A percentile compares a stretch with the other conserved stretches of the same genome.
phyloP scores from a whole-genome alignment of 495 filamentous ascomycete genomes.

The Beverwykella pulmonaria region DNA sequence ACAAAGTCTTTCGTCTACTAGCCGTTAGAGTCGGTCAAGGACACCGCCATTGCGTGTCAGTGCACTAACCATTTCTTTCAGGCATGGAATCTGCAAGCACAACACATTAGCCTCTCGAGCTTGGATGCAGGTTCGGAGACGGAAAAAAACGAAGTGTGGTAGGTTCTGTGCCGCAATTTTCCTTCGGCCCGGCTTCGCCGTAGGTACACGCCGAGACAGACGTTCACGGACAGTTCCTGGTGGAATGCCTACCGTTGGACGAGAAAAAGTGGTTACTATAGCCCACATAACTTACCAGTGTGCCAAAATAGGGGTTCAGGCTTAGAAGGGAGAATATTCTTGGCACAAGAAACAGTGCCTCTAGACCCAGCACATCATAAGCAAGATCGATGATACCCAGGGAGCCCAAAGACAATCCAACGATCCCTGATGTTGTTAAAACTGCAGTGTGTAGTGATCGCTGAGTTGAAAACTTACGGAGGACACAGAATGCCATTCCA shows the following conservation, averaged over 20 bases:
- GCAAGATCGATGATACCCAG: conserved; percentile 68
- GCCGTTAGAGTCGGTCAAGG: conserved; percentile 42
- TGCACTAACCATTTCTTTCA: conserved; percentile 76
- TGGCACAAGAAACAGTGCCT: conserved; percentile 88
- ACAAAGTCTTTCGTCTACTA: conserved; percentile 81
- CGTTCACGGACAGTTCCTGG: background rate
- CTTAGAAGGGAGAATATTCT: conserved; percentile 85
- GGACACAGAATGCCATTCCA: conserved; percentile 69
- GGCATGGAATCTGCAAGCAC: conserved; percentile 65
- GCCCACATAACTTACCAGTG: conserved; percentile 53
- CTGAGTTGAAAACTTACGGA: conserved; percentile 57
- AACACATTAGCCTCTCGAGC: conserved; percentile 12
- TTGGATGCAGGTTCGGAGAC: background rate
- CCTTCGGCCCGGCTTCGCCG: background rate
- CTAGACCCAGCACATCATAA: conserved; percentile 86
- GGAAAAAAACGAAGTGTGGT: background rate
- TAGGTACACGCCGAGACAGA: background rate
- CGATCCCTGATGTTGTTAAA: conserved; percentile 56
- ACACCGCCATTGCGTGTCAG: conserved; percentile 3
- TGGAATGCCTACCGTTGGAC: background rate
- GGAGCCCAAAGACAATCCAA: conserved; percentile 69
- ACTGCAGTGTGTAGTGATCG: background rate
- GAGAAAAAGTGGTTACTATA: background rate
- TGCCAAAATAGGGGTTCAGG: conserved; percentile 89
- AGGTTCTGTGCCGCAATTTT: conserved; percentile 5